These are phyloP conservation scores for Rhinocladiella similis DNA, from an alignment of 2,329 filamentous ascomycete genomes.

Conservation along the genomic window DNA sequence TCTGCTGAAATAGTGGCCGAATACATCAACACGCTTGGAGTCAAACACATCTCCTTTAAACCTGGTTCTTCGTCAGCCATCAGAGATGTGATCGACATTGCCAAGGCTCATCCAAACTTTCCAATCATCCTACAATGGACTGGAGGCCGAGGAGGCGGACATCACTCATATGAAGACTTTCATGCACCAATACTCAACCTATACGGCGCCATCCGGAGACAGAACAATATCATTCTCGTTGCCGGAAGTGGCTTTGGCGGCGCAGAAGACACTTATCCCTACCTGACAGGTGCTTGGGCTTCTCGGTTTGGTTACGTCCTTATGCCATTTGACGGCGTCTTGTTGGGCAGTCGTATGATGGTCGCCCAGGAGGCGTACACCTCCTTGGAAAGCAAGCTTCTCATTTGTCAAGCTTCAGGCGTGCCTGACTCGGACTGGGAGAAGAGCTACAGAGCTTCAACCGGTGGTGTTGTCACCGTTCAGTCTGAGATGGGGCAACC, in stretches of 20 bases:
- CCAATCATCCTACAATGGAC: constrained; percentile 96
- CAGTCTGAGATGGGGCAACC: constrained; percentile 99
- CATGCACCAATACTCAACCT: constrained; percentile 87
- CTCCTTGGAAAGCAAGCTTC: constrained; percentile 81
- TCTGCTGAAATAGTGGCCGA: constrained; percentile 91
- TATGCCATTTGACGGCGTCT: constrained; percentile 91
- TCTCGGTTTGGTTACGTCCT: constrained; percentile 80
- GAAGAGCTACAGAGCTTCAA: constrained; percentile 85
- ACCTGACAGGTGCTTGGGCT: constrained; percentile 88
- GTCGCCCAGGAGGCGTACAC: constrained; percentile 90
- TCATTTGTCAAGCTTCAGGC: constrained; percentile 82
- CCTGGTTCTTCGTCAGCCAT: constrained; percentile 87
- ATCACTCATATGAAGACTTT: constrained; percentile 95
- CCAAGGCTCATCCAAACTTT: constrained; percentile 89
- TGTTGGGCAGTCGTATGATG: constrained; percentile 94
- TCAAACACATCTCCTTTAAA: constrained; percentile 95
- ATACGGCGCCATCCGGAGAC: constrained; percentile 83
- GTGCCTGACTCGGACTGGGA: constrained; percentile 84
- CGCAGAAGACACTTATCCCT: constrained; percentile 86
- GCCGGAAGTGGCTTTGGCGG: constrained; percentile 91
- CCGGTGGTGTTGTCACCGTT: constrained; percentile 93
- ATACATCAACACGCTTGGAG: constrained; percentile 87
- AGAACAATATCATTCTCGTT: constrained; percentile 82
- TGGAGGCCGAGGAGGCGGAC: constrained; percentile 86
- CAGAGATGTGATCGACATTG: constrained; percentile 86